Evolutionary conservation across 75 land plant genomes (phyloP).

Genomic region (Selaginella moellendorffii): DNA sequence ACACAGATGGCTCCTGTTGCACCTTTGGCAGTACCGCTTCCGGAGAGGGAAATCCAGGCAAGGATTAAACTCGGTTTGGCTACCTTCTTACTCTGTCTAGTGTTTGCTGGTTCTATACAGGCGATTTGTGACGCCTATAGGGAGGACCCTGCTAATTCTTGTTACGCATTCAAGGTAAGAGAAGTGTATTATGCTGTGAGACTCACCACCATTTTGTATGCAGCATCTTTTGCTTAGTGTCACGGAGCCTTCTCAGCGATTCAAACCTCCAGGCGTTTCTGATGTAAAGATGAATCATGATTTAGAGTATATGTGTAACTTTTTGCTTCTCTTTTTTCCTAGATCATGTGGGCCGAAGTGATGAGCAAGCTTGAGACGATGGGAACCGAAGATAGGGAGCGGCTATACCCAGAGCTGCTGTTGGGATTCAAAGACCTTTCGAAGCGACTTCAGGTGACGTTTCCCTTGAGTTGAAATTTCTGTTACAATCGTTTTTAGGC

Average conservation of each 20-base stretch:
- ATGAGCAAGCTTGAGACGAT: slow-evolving; percentile 90
- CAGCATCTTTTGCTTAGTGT: slow-evolving; percentile 94
- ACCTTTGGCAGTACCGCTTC: slow-evolving; percentile 64
- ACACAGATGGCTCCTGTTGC: slow-evolving; percentile 99
- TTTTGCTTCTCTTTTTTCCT: slow-evolving; percentile 17
- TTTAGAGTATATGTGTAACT: not conserved
- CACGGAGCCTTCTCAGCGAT: slow-evolving; percentile 63
- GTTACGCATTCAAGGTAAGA: not conserved
- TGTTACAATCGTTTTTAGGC: not conserved
- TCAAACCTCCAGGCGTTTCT: slow-evolving; percentile 82
- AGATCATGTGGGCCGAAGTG: slow-evolving; percentile 99
- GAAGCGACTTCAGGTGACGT: slow-evolving; percentile 59
- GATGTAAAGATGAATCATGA: slow-evolving; percentile 43
- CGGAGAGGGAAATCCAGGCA: slow-evolving; percentile 88
- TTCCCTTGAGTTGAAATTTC: not conserved
- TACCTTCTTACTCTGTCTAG: not conserved
- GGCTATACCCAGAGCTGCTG: slow-evolving; percentile 88
- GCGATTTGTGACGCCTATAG: not conserved
- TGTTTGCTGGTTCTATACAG: not conserved
- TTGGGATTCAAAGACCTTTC: slow-evolving; percentile 96
- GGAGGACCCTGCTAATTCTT: not conserved
- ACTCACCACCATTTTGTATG: slow-evolving; percentile 11
- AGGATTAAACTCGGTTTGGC: not conserved
- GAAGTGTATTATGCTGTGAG: not conserved
- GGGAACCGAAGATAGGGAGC: slow-evolving; percentile 74